Percentiles rank a stretch among this genome's conserved stretches.
These are phyloP conservation scores for Spathaspora sp. DNA, from an alignment of 805 yeast genomes.

Conservation along the genomic window DNA sequence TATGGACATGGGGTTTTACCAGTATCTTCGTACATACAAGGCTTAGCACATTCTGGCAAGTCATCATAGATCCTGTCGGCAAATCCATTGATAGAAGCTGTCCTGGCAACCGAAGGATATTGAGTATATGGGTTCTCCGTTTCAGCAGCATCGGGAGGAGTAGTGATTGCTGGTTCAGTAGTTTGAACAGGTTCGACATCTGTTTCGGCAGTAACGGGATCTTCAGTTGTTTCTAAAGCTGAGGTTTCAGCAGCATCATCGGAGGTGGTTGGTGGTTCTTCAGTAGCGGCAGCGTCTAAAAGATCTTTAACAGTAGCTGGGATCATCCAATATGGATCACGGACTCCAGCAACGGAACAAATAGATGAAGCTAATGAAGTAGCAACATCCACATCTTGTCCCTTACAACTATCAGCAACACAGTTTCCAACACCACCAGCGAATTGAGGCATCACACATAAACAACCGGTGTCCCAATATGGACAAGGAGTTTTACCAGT, in stretches of 20 bases:
- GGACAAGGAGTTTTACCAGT: slow-evolving; percentile 36
- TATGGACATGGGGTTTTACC: slow-evolving; percentile 46
- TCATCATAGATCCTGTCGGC: slow-evolving; percentile 39
- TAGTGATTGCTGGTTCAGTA: not conserved
- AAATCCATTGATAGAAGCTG: slow-evolving; percentile 44
- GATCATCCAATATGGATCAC: slow-evolving; percentile 30
- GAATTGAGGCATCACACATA: slow-evolving; percentile 39
- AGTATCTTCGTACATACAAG: slow-evolving; percentile 32
- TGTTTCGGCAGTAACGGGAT: too few relatives aligned
- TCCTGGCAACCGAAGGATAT: slow-evolving; percentile 33
- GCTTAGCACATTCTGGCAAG: slow-evolving; percentile 40
- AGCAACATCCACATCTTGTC: slow-evolving; percentile 26
- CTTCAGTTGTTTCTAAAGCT: not conserved
- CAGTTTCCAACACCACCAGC: slow-evolving; percentile 32
- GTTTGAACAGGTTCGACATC: not conserved
- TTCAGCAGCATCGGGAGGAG: not conserved
- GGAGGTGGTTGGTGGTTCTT: slow-evolving; percentile 10
- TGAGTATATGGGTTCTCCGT: slow-evolving; percentile 21
- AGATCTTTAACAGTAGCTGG: slow-evolving; percentile 18
- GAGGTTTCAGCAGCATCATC: slow-evolving; percentile 1
- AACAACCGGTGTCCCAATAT: slow-evolving; percentile 45
- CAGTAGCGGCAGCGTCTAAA: slow-evolving; percentile 24
- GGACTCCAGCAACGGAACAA: slow-evolving; percentile 32
- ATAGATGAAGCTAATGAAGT: slow-evolving; percentile 27
- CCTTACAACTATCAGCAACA: slow-evolving; percentile 34